Conservation (phyloP, 169 alveolate species). For the Eimeria necatrix region DNA sequence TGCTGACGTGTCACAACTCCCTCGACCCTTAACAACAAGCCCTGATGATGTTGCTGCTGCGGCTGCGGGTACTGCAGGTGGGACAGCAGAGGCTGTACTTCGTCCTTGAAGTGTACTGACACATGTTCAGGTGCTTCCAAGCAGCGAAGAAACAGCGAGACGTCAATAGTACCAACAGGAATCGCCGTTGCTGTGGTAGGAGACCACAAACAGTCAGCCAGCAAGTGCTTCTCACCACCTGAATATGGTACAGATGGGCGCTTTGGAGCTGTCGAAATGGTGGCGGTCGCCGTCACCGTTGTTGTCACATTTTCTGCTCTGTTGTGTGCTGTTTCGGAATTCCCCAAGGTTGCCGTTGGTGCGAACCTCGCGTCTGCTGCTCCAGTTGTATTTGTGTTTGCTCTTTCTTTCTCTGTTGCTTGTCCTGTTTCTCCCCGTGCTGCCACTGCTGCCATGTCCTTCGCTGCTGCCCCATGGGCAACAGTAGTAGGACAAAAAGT, state of each 20-base stretch:
- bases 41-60: constrained; percentile 6
- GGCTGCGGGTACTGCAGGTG: constrained; percentile 4
- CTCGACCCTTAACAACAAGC: constrained; percentile 20
- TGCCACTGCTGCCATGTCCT: no score
- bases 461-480: no score
- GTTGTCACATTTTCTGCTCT: background rate
- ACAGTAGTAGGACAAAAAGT: no score
- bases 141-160: constrained; percentile 37
- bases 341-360: background rate
- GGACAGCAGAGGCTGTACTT: constrained; percentile 41
- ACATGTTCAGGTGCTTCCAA: constrained; percentile 37
- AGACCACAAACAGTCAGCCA: constrained; percentile 36
- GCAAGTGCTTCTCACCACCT: background rate
- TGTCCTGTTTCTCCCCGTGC: no score
- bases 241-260: background rate
- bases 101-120: constrained; percentile 30
- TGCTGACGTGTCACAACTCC: constrained; percentile 57
- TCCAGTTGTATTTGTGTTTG: background rate
- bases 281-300: background rate
- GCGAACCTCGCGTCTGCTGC: background rate
- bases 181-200: constrained; percentile 29
- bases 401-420: background rate
- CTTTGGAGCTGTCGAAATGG: background rate
- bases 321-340: background rate
- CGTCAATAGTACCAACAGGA: background rate